Evolutionary conservation across 2,329 filamentous ascomycete genomes (phyloP).

Genomic region (Podosphaera fusca): DNA sequence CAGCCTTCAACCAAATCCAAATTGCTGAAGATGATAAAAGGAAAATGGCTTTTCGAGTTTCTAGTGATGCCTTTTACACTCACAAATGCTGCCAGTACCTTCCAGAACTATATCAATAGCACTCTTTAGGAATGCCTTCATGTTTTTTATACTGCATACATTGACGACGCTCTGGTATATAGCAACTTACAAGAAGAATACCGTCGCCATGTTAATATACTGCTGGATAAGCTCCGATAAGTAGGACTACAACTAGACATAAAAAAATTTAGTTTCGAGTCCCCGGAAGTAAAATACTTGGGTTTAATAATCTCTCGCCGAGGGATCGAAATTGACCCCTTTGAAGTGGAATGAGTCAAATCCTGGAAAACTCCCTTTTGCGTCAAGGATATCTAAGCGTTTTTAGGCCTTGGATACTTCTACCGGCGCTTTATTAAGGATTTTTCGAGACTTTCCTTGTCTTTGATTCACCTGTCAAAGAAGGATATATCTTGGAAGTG

Average conservation of each 20-base stretch:
- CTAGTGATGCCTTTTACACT: conserved; percentile 2
- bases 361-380: not conserved
- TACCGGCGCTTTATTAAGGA: no score
- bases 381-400: not conserved
- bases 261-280: not conserved
- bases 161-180: not conserved
- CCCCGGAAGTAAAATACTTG: not conserved
- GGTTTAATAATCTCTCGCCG: not conserved
- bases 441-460: no score
- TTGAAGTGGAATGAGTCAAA: not conserved
- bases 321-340: not conserved
- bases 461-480: no score
- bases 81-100: not conserved
- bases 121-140: not conserved
- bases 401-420: not conserved
- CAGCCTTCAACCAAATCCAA: conserved; percentile 3
- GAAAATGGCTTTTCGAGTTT: not conserved
- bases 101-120: not conserved
- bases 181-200: not conserved
- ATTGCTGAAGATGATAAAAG: conserved; percentile 1
- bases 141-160: not conserved
- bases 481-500: no score
- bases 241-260: not conserved
- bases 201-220: not conserved
- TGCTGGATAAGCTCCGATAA: not conserved